phyloP scores from a whole-genome alignment of 1,284 basidiomycete species.

The Pterula multifida region DNA sequence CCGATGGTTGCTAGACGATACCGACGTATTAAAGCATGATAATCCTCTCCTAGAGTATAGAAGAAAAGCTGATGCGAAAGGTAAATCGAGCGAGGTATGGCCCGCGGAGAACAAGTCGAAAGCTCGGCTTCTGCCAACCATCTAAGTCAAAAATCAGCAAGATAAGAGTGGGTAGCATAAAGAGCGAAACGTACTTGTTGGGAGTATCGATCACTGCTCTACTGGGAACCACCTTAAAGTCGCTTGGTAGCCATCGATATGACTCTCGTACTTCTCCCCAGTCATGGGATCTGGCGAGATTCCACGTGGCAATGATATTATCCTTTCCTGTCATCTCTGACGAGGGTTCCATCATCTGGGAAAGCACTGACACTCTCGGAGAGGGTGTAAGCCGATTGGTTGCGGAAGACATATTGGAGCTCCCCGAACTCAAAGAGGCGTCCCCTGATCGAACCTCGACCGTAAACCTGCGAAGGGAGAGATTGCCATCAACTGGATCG shows the following conservation, averaged over 20 bases:
- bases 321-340: slow-evolving; percentile 43
- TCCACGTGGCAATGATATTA: slow-evolving; percentile 55
- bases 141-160: slow-evolving; percentile 21
- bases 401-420: neutral
- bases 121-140: slow-evolving; percentile 71
- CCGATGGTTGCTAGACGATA: slow-evolving; percentile 52
- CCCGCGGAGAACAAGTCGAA: slow-evolving; percentile 49
- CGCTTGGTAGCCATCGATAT: slow-evolving; percentile 11
- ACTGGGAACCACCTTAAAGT: slow-evolving; percentile 12
- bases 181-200: slow-evolving; percentile 18
- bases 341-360: slow-evolving; percentile 26
- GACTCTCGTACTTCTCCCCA: slow-evolving; percentile 41
- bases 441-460: slow-evolving; percentile 23
- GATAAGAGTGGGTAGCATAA: slow-evolving; percentile 1
- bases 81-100: slow-evolving; percentile 67
- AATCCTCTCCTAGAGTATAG: slow-evolving; percentile 63
- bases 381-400: slow-evolving; percentile 6
- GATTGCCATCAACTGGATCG: slow-evolving; percentile 42
- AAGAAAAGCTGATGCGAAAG: slow-evolving; percentile 76
- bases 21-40: slow-evolving; percentile 63
- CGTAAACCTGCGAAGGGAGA: slow-evolving; percentile 43
- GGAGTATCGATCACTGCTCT: too few species aligned
- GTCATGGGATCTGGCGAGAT: slow-evolving; percentile 37
- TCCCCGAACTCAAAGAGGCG: neutral
- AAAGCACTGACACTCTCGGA: slow-evolving; percentile 21